Conservation (phyloP, 2,329 filamentous ascomycete species). For the Hymenoscyphus salicellus region DNA sequence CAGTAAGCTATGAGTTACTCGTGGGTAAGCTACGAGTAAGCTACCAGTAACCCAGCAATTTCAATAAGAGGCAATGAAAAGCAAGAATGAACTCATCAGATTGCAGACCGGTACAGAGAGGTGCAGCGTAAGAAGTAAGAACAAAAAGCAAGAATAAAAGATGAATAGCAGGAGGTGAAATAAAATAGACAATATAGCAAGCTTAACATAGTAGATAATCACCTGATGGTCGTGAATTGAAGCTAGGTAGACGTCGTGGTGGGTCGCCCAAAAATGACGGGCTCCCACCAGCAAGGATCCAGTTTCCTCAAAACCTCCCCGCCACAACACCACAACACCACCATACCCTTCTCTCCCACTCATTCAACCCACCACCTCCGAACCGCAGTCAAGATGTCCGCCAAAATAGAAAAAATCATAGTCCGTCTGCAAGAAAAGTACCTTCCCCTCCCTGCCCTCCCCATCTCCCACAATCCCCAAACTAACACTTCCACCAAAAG, state of each 20-base stretch:
- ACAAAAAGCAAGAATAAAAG: not conserved
- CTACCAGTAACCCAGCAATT: too few species aligned
- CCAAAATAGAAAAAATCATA: slow-evolving; percentile 69
- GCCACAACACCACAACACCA: not conserved
- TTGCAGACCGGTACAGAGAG: too few species aligned
- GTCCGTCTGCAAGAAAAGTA: slow-evolving; percentile 76
- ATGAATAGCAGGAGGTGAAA: not conserved
- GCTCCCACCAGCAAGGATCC: not conserved
- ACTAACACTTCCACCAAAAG: slow-evolving; percentile 42
- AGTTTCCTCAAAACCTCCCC: not conserved
- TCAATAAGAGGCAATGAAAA: too few species aligned
- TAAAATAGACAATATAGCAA: not conserved
- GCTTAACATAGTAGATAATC: too few species aligned
- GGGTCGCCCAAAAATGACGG: not conserved
- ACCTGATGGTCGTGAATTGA: too few species aligned
- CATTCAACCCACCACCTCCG: not conserved
- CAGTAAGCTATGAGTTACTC: too few species aligned
- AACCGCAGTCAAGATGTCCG: slow-evolving; percentile 36
- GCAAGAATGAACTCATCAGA: too few species aligned
- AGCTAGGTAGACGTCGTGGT: too few species aligned
- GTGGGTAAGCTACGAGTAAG: too few species aligned
- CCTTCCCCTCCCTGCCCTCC: slow-evolving; percentile 14
- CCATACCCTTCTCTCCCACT: not conserved
- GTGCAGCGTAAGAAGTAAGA: too few species aligned
- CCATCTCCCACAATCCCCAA: not conserved